Percentiles rank a stretch among this genome's conserved stretches.
Evolutionary conservation across 148 eudicot species (phyloP).

Genomic region (Pouteria glomerata): DNA sequence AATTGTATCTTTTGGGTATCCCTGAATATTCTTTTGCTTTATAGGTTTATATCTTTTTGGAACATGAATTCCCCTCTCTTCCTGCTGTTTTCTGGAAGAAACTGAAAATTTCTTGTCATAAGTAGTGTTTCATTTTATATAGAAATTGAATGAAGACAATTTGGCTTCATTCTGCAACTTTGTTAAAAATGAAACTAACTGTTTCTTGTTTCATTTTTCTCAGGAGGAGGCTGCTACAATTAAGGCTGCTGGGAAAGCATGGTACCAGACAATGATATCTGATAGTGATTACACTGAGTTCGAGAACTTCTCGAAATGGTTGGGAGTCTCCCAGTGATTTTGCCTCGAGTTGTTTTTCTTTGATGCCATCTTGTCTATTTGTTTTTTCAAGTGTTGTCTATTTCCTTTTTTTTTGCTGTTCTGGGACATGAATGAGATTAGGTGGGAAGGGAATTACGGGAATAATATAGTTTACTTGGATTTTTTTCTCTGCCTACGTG

Average conservation of each 20-base stretch:
- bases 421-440: neutral
- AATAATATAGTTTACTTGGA: neutral
- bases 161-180: no score
- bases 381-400: neutral
- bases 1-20: no score
- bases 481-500: neutral
- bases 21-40: no score
- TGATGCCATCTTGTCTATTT: neutral
- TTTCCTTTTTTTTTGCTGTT: neutral
- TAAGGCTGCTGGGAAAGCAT: slow-evolving; percentile 50
- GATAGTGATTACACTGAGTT: slow-evolving; percentile 65
- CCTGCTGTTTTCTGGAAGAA: no score
- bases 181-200: no score
- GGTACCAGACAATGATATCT: slow-evolving; percentile 71
- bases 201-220: neutral
- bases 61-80: no score
- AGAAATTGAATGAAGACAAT: no score
- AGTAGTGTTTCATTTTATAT: no score
- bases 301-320: slow-evolving; percentile 67
- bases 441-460: slow-evolving; percentile 3
- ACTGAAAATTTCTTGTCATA: no score
- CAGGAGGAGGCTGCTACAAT: slow-evolving; percentile 59
- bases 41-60: no score
- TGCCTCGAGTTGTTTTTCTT: neutral
- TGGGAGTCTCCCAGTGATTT: slow-evolving; percentile 58